Evolutionary conservation across 1,284 basidiomycete species (phyloP), one percentile per base, ranked within the genome.

Genomic region (Cerrena zonata): DNA sequence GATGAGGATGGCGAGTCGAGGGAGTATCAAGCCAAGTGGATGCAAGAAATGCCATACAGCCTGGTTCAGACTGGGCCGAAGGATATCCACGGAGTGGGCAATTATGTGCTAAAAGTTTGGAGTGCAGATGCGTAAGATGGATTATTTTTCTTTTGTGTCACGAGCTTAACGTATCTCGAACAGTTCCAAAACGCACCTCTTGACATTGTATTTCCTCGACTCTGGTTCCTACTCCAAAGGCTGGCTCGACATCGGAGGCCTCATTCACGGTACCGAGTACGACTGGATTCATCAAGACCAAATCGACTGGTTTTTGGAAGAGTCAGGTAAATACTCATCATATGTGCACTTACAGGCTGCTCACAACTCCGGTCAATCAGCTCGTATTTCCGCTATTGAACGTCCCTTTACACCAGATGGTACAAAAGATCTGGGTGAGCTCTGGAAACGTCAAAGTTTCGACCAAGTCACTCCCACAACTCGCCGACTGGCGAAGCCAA

Each of bases 161-260:
- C n/a, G n/a, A n/a, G n/a, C n/a, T 53, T 25, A 38, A 23, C 21
- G 27, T 47, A 2, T n/a, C n/a, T n/a, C n/a, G n/a, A 19, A 2
- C 56, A 91, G 89, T 25, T 91, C 90, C n/a, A 85, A 79, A 64
- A 91, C 84, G 1, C 90, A 94, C 56, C 72, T 96, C 7, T 75
- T 95, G 52, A 94, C 91, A 0, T 67, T 98, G 2, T 98, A 97
- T 69, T 92, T 97, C 75, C 71, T 98, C 54, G 94, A 98, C 67
- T 94, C 93, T 1, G 91, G 91, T 18, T 73, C 82, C 0, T 91
- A 91, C 64, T 74, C 81, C 21, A 78, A 70, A 52, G 81, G 79
- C 2, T 68, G 76, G 43, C 64, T 74, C 24, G 78, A 84, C 58
- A 82, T 73, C 69, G 77, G 77, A 56, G 84, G 82, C 0, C 78